Percentiles rank a stretch among this genome's conserved stretches.
Evolutionary conservation across 1,284 basidiomycete species (phyloP).

Genomic region (Wallemia hederae): DNA sequence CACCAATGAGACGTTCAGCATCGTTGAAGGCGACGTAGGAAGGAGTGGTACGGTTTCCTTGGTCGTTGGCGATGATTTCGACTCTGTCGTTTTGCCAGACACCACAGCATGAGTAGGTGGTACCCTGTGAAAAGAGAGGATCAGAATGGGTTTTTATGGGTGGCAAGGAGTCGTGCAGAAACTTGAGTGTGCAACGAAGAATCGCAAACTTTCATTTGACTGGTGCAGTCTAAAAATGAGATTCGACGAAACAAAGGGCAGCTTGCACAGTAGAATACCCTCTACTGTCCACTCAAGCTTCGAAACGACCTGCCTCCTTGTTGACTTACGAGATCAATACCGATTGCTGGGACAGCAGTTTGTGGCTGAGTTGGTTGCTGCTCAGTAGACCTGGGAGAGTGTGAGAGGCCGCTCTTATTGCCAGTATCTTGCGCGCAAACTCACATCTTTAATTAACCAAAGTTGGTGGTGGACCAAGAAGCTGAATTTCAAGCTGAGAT

Average conservation of each 20-base stretch:
- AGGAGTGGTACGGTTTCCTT: slow-evolving; percentile 96
- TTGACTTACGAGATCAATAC: not conserved
- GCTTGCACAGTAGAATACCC: too few species aligned
- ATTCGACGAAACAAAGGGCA: too few species aligned
- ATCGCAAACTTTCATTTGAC: not conserved
- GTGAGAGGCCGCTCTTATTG: not conserved
- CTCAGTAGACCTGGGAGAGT: not conserved
- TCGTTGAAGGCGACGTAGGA: slow-evolving; percentile 97
- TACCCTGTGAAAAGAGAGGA: not conserved
- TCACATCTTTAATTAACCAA: not conserved
- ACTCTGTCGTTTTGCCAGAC: slow-evolving; percentile 97
- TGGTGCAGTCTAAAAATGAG: not conserved
- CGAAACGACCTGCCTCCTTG: too few species aligned
- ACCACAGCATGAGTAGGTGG: slow-evolving; percentile 19
- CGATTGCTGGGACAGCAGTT: not conserved
- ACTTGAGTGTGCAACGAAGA: not conserved
- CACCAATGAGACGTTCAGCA: slow-evolving; percentile 92
- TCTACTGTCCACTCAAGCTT: too few species aligned
- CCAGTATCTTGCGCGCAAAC: not conserved
- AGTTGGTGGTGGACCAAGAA: not conserved
- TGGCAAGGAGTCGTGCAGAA: not conserved
- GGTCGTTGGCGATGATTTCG: slow-evolving; percentile 85
- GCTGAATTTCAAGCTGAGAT: not conserved
- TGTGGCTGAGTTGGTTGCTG: not conserved
- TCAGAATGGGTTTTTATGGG: not conserved